Conservation (phyloP, 208 protist genomes). For the Leishmania aethiopica region DNA sequence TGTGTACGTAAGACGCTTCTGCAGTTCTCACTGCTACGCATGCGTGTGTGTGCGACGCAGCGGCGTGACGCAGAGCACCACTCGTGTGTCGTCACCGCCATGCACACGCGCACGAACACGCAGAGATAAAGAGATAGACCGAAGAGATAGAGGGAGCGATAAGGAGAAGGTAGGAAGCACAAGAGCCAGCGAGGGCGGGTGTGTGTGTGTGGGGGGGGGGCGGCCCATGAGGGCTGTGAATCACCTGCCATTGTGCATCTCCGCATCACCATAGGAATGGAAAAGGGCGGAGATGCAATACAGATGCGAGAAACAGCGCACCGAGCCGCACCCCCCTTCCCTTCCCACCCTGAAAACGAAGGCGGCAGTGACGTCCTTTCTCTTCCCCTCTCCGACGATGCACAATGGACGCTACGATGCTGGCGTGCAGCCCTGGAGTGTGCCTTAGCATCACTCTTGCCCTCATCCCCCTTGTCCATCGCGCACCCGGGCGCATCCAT, state of each 20-base stretch:
- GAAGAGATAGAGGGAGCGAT: background rate
- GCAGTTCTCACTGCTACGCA: background rate
- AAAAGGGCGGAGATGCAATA: background rate
- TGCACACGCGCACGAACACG: background rate
- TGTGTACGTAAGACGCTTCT: background rate
- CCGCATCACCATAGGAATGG: background rate
- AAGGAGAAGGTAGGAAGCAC: background rate
- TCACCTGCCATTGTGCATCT: background rate
- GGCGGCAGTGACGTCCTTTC: background rate
- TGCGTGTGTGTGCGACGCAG: background rate
- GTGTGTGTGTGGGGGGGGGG: background rate
- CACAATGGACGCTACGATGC: background rate
- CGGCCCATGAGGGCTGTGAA: background rate
- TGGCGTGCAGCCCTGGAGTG: background rate
- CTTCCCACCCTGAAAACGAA: background rate
- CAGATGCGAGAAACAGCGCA: background rate
- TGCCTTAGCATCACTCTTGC: background rate
- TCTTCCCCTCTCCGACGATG: background rate
- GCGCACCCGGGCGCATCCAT: background rate
- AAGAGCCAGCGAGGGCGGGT: background rate
- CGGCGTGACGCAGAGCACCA: background rate
- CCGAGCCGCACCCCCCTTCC: background rate
- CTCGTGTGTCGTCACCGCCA: background rate
- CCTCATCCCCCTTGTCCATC: background rate
- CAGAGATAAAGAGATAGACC: background rate